Conservation (phyloP, 768 basidiomycete species). For the Kwoniella sp. region DNA sequence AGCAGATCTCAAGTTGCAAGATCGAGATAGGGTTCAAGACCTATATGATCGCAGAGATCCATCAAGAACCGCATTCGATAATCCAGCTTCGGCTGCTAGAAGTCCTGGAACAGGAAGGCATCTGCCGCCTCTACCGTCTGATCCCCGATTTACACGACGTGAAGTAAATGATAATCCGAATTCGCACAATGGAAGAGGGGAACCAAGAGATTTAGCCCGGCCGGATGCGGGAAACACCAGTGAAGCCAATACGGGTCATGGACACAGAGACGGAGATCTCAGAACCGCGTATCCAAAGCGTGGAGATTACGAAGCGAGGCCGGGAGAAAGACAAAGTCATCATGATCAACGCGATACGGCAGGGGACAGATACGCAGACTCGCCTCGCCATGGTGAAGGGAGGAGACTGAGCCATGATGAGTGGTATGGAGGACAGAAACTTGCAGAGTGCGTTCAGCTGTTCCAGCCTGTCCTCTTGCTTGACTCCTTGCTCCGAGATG, state of each 20-base stretch:
- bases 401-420: neutral
- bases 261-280: too few species aligned
- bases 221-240: neutral
- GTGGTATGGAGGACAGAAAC: neutral
- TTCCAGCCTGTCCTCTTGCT: neutral
- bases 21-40: neutral
- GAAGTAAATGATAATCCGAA: neutral
- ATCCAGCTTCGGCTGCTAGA: neutral
- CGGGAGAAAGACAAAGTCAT: too few species aligned
- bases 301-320: too few species aligned
- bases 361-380: neutral
- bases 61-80: neutral
- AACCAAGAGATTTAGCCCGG: neutral
- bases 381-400: neutral
- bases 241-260: neutral
- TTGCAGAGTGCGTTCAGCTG: constrained; percentile 15
- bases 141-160: constrained; percentile 12
- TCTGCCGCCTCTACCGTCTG: constrained; percentile 9
- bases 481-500: too few species aligned
- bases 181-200: neutral
- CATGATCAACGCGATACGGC: too few species aligned
- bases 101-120: neutral
- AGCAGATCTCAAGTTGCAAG: neutral
- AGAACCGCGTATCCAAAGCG: neutral
- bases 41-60: neutral